Base-by-base conservation (phyloP, 306 rosid species). In the Coriaria nepalensis region DNA sequence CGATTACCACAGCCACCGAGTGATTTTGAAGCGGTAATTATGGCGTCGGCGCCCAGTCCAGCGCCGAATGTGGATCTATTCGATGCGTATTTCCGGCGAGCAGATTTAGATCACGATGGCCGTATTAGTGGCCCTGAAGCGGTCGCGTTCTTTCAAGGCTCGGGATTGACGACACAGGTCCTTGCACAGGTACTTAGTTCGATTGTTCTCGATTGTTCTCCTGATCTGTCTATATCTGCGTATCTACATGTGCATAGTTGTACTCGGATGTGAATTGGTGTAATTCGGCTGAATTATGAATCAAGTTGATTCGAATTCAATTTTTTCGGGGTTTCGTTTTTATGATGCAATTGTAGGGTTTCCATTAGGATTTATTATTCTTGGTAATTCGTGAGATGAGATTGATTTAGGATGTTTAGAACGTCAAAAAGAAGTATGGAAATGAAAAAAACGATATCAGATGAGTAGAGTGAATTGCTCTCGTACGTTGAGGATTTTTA, bases 21-120 rank as follows among this genome's bases (percentile, higher is more conserved):
- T 54, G 60, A 38, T 63, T 63, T 57, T 68, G 75, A 67, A 63
- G 77, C 51, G 50, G 29, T 20, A 39, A 35, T 52, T 54, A 85
- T 79, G 94, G 81, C 85, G 58, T 73, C 92, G 71, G 69, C 67
- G 52, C 88, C 67, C 43, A 80, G 62, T 63, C 81, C 47, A 13
- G 68, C 82, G 53, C 52, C 85, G 65, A 86, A 92, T 69, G 93
- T 73, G 52, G 96, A 92, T 92, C 94, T 82, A 64, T 92, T 92
- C 64, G 99, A 92, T 80, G 81, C 82, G 48, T 92, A 86, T 68
- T 92, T 92, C 47, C 83, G 83, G 15, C 80, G 82, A 4, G 99
- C 99, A 45, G 99, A 92, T 82, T 80, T 82, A 82, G 99, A 92
- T 77, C 76, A 86, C 33, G 99, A 92, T 44, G 96, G 99, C 66